Conservation (phyloP, 1,139 yeast species). For the Saccharomyces hybrid region DNA sequence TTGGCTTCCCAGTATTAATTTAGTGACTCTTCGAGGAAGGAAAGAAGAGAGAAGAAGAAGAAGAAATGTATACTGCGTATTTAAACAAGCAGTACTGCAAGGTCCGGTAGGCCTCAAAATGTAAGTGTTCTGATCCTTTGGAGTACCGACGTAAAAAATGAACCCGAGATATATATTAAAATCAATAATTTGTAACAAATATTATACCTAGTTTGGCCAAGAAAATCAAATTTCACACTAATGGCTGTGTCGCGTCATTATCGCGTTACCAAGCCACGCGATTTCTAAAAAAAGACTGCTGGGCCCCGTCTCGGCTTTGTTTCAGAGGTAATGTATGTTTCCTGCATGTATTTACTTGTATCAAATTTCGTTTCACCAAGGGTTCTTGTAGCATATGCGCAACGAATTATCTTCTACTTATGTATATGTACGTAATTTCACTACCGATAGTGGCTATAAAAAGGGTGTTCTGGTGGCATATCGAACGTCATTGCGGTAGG, state of each 20-base stretch:
- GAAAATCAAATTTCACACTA: background rate
- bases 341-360: background rate
- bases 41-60: background rate
- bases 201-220: background rate
- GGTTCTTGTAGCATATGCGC: background rate
- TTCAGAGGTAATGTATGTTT: background rate
- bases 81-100: background rate
- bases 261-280: constrained; percentile 1
- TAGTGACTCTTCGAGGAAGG: background rate
- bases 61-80: background rate
- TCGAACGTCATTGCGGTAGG: background rate
- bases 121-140: background rate
- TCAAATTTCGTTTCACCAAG: background rate
- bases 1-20: background rate
- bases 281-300: background rate
- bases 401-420: background rate
- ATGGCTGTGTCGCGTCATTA: constrained; percentile 1
- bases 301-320: background rate
- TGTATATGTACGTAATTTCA: background rate
- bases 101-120: background rate
- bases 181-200: background rate
- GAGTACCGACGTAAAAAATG: background rate
- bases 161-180: background rate
- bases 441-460: background rate
- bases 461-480: background rate